These are phyloP conservation scores for Solanum paucissectum DNA, from an alignment of 257 asterid species.

Conservation along the genomic window DNA sequence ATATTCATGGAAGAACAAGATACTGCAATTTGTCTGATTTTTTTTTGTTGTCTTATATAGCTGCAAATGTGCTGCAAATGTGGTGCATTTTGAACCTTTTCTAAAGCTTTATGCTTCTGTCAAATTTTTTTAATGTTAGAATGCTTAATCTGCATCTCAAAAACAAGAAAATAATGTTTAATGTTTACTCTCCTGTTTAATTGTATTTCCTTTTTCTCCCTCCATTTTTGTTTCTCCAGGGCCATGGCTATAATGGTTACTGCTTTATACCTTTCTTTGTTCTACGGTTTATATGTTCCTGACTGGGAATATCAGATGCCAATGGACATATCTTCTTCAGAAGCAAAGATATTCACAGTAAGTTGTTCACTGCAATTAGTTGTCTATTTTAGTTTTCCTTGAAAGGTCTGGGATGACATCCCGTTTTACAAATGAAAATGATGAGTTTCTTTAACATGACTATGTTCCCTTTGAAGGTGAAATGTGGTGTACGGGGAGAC, in stretches of 20 bases:
- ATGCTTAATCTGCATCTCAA: neutral
- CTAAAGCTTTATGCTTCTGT: neutral
- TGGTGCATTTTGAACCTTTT: neutral
- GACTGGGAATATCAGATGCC: constrained; percentile 52
- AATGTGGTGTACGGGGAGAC: constrained; percentile 54
- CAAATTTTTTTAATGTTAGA: neutral
- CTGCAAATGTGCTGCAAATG: neutral
- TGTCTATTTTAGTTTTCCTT: neutral
- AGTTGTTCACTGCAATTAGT: constrained; percentile 1
- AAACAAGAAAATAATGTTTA: neutral
- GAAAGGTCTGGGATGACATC: neutral
- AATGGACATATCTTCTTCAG: constrained; percentile 15
- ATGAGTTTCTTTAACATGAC: constrained; percentile 1
- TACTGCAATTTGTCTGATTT: neutral
- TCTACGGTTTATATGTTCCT: constrained; percentile 47
- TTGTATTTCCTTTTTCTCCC: neutral
- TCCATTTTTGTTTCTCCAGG: constrained; percentile 21
- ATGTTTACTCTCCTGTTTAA: neutral
- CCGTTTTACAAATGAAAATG: neutral
- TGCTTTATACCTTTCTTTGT: constrained; percentile 30
- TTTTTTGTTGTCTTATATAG: neutral
- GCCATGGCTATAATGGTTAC: constrained; percentile 27
- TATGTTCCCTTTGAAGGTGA: constrained; percentile 32
- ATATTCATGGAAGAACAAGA: neutral
- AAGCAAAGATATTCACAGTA: constrained; percentile 24